phyloP scores from a whole-genome alignment of 2,329 filamentous ascomycete genomes.

The Colletotrichum sojae region DNA sequence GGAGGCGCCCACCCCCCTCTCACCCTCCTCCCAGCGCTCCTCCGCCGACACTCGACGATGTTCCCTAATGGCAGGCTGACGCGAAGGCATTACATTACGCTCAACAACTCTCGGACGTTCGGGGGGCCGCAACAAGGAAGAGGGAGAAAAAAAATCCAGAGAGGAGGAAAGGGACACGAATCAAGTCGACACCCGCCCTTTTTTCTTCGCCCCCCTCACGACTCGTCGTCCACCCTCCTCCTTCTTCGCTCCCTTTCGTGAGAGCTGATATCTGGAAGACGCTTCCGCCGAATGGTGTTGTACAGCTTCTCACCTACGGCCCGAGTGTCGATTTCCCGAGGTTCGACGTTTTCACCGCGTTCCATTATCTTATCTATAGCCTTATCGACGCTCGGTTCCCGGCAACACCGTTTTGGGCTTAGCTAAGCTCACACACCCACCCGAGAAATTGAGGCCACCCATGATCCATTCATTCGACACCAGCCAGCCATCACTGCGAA shows the following conservation, averaged over 20 bases:
- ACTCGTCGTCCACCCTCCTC: not conserved
- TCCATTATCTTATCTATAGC: not conserved
- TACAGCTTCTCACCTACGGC: not conserved
- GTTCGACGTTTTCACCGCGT: constrained; percentile 6
- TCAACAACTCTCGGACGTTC: constrained; percentile 2
- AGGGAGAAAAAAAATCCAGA: no score
- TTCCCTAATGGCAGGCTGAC: constrained; percentile 41
- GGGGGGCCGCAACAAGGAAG: no score
- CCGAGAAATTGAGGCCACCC: constrained; percentile 23
- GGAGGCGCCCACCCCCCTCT: not conserved
- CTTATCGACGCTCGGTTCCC: constrained; percentile 16
- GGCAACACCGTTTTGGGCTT: not conserved
- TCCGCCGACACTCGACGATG: constrained; percentile 23
- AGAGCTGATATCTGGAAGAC: no score
- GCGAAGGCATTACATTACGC: constrained; percentile 30
- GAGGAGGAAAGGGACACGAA: constrained; percentile 4
- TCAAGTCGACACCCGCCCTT: not conserved
- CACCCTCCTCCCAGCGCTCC: constrained; percentile 8
- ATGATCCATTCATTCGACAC: no score
- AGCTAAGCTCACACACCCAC: not conserved
- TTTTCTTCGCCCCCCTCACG: not conserved
- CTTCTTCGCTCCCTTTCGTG: not conserved
- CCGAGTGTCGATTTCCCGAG: constrained; percentile 25
- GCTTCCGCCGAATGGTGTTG: no score
- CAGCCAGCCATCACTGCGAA: no score